Evolutionary conservation across 305 asterid genomes (phyloP).

Genomic region (Withania somnifera): DNA sequence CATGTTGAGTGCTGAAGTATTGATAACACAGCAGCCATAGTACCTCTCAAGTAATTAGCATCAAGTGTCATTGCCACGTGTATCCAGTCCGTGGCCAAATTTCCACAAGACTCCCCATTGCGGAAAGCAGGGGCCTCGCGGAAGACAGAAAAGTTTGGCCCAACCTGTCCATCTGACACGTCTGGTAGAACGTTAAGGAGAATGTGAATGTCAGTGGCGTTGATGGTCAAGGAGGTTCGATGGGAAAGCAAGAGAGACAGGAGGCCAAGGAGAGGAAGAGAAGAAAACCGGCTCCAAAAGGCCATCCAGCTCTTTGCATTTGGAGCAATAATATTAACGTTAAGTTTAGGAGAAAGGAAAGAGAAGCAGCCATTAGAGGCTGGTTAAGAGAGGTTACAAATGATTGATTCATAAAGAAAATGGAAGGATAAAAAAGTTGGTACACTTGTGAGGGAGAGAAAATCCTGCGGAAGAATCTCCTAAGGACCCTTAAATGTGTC

Average conservation of each 20-base stretch:
- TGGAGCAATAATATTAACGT: conserved; percentile 19
- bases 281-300: conserved; percentile 30
- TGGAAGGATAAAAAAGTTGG: conserved; percentile 17
- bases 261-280: conserved; percentile 37
- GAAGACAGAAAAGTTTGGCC: conserved; percentile 8
- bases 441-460: conserved; percentile 32
- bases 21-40: conserved; percentile 66
- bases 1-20: conserved; percentile 60
- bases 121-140: conserved; percentile 51
- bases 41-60: conserved; percentile 54
- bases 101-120: background rate
- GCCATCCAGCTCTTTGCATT: conserved; percentile 59
- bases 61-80: conserved; percentile 76
- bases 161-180: background rate
- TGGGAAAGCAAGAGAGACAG: conserved; percentile 38
- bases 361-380: conserved; percentile 42
- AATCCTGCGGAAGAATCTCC: conserved; percentile 23
- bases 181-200: background rate
- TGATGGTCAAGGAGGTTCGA: conserved; percentile 12
- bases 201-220: background rate
- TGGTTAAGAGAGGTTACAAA: conserved; percentile 34
- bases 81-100: conserved; percentile 7
- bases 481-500: background rate
- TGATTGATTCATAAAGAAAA: conserved; percentile 14
- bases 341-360: conserved; percentile 12